Conservation (phyloP, 495 filamentous ascomycete species). For the Neurospora terricola region DNA sequence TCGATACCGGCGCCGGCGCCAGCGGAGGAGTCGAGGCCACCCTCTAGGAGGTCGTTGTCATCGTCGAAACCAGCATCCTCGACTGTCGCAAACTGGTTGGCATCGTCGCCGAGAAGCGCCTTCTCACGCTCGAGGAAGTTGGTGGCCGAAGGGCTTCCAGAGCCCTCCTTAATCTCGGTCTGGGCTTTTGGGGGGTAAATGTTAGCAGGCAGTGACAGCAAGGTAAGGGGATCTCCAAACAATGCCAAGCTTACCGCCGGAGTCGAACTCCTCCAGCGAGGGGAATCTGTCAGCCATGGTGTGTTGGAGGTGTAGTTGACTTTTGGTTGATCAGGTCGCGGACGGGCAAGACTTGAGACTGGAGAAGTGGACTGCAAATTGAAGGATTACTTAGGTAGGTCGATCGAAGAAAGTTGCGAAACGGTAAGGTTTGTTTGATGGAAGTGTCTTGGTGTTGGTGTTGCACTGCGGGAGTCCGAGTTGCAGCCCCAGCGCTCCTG, state of each 20-base stretch:
- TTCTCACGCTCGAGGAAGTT: slow-evolving; percentile 89
- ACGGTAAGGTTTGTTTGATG: background rate
- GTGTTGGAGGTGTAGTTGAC: background rate
- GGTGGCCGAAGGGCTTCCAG: slow-evolving; percentile 40
- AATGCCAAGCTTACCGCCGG: slow-evolving; percentile 49
- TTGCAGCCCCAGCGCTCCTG: background rate
- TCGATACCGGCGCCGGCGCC: slow-evolving; percentile 17
- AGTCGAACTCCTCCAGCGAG: slow-evolving; percentile 91
- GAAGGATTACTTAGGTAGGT: background rate
- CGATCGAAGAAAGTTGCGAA: background rate
- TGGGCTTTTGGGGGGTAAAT: slow-evolving; percentile 24
- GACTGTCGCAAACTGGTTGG: slow-evolving; percentile 74
- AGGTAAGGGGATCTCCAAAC: slow-evolving; percentile 4
- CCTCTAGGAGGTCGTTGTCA: slow-evolving; percentile 71
- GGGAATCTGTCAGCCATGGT: slow-evolving; percentile 94
- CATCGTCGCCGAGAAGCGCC: slow-evolving; percentile 82
- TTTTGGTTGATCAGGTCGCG: background rate
- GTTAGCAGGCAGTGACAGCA: slow-evolving; percentile 17
- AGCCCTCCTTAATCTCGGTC: slow-evolving; percentile 33
- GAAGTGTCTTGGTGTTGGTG: background rate
- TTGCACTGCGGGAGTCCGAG: background rate
- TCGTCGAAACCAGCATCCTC: slow-evolving; percentile 57
- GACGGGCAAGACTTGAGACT: background rate
- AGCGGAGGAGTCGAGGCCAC: slow-evolving; percentile 34
- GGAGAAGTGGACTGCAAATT: background rate